Conservation (phyloP, 441 rosid genomes). For the Breynia disticha region DNA sequence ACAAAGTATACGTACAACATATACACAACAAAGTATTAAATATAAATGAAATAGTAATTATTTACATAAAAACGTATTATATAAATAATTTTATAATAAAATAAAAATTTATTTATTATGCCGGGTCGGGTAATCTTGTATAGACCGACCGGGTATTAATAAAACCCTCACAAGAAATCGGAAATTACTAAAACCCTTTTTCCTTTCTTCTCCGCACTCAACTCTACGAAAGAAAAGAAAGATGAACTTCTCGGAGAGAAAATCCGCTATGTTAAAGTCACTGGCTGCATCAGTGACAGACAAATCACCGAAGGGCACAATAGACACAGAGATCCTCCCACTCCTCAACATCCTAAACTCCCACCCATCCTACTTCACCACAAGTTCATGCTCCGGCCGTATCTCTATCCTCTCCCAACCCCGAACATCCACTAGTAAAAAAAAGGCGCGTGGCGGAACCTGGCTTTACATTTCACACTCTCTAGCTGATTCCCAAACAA, state of each 20-base stretch:
- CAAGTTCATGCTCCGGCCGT: constrained; percentile 93
- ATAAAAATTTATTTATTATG: no score
- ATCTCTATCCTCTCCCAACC: constrained; percentile 80
- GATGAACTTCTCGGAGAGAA: constrained; percentile 77
- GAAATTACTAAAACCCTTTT: no score
- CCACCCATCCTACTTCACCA: constrained; percentile 77
- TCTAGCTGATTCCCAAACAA: constrained; percentile 38
- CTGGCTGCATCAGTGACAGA: constrained; percentile 49
- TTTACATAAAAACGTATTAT: no score
- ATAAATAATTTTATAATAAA: no score
- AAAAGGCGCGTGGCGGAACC: constrained; percentile 80
- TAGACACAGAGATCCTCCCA: constrained; percentile 69
- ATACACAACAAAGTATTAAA: no score
- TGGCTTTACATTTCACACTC: constrained; percentile 80
- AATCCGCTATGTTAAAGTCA: constrained; percentile 53
- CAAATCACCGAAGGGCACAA: constrained; percentile 73
- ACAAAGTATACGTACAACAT: no score
- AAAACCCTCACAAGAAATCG: no score
- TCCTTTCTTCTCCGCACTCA: no score
- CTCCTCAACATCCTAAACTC: constrained; percentile 58
- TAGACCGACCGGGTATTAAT: no score
- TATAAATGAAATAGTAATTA: no score
- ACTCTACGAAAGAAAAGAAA: background rate
- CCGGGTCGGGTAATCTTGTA: no score
- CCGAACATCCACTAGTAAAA: constrained; percentile 20